Conservation (phyloP, 805 yeast species). For the Metschnikowia koreensis region DNA sequence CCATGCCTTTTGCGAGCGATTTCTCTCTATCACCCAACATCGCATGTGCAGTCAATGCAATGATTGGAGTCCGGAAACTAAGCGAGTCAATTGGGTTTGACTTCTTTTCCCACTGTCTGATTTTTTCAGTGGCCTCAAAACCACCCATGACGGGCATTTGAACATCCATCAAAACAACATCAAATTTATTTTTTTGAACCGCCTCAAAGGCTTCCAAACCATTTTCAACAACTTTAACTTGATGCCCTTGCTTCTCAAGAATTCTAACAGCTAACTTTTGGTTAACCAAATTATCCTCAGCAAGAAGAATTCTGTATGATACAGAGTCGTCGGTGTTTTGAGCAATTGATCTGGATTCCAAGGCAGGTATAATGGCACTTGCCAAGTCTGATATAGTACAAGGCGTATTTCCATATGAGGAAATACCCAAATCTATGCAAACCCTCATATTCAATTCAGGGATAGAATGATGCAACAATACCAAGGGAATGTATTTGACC, state of each 20-base stretch:
- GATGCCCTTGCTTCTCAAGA: conserved; percentile 81
- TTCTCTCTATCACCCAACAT: conserved; percentile 91
- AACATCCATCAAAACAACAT: conserved; percentile 87
- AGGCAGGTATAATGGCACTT: conserved; percentile 78
- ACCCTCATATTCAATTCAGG: conserved; percentile 77
- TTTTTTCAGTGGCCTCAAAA: conserved; percentile 83
- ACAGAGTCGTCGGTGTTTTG: conserved; percentile 76
- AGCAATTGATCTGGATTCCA: conserved; percentile 79
- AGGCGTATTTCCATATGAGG: conserved; percentile 86
- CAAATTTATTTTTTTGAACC: conserved; percentile 62
- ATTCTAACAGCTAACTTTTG: conserved; percentile 85
- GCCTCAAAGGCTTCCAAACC: conserved; percentile 83
- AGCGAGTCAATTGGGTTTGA: conserved; percentile 67
- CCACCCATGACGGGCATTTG: conserved; percentile 98
- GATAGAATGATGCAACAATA: conserved; percentile 68
- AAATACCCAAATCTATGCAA: conserved; percentile 82
- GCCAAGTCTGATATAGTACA: conserved; percentile 80
- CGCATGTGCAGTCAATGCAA: conserved; percentile 90
- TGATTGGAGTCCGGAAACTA: conserved; percentile 78
- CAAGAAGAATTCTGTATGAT: conserved; percentile 70
- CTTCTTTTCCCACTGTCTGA: conserved; percentile 84
- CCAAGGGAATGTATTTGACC: conserved; percentile 82
- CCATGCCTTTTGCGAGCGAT: conserved; percentile 88
- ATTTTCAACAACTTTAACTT: conserved; percentile 81
- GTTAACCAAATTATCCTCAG: conserved; percentile 85